Percentiles rank a stretch among this genome's conserved stretches.
Conservation (phyloP, 176 grass and related monocot species). For the Aegilops bicornis region DNA sequence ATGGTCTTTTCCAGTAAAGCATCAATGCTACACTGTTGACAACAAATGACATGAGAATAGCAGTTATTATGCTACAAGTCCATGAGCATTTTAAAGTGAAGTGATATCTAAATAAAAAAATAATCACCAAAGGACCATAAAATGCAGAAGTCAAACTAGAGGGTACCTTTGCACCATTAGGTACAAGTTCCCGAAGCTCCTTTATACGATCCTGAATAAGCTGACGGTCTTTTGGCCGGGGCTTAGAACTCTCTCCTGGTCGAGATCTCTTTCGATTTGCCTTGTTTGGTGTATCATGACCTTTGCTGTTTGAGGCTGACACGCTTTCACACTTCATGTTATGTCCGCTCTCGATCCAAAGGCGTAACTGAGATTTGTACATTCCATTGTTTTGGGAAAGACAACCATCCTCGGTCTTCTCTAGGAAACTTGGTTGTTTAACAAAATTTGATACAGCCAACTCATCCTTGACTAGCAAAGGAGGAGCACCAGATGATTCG, state of each 20-base stretch:
- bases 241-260: conserved; percentile 69
- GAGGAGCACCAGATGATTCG: conserved; percentile 27
- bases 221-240: conserved; percentile 78
- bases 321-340: conserved; percentile 64
- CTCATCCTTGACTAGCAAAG: conserved; percentile 56
- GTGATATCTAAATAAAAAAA: background rate
- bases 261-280: conserved; percentile 68
- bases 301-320: conserved; percentile 72
- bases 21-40: conserved; percentile 89
- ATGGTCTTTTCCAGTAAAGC: conserved; percentile 81
- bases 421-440: conserved; percentile 48
- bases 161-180: conserved; percentile 80
- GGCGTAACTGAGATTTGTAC: conserved; percentile 70
- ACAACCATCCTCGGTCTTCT: conserved; percentile 41
- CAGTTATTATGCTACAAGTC: background rate
- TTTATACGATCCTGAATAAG: conserved; percentile 94
- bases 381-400: conserved; percentile 51
- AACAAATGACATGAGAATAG: conserved; percentile 37
- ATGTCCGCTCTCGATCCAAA: conserved; percentile 64
- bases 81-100: background rate
- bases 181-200: conserved; percentile 81
- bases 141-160: conserved; percentile 2
- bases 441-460: conserved; percentile 53
- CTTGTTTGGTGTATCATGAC: conserved; percentile 53
- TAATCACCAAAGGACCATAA: conserved; percentile 17